Percentiles rank a stretch among this genome's conserved stretches.
Conservation (phyloP, 2,329 filamentous ascomycete species). For the Albifimbria verrucaria region DNA sequence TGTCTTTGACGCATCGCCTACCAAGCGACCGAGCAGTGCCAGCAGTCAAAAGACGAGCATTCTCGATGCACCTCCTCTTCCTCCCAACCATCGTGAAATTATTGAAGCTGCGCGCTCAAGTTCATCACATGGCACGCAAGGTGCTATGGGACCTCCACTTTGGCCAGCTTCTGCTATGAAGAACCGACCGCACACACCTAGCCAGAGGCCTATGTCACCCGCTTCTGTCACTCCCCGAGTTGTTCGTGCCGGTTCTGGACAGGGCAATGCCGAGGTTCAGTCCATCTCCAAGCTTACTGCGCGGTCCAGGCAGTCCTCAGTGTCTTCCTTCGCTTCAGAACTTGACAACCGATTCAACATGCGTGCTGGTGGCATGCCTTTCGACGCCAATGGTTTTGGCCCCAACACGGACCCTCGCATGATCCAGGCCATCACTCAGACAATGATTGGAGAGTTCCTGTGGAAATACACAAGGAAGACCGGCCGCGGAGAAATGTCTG, state of each 20-base stretch:
- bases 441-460: constrained; percentile 98
- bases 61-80: constrained; percentile 65
- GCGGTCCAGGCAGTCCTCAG: constrained; percentile 63
- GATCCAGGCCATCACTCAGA: constrained; percentile 98
- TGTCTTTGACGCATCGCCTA: constrained; percentile 29
- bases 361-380: constrained; percentile 50
- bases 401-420: constrained; percentile 87
- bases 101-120: constrained; percentile 74
- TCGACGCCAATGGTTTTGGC: constrained; percentile 57
- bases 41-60: constrained; percentile 55
- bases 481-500: constrained; percentile 83
- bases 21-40: constrained; percentile 67
- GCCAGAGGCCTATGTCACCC: constrained; percentile 43
- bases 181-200: constrained; percentile 60
- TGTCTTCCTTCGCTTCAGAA: constrained; percentile 94
- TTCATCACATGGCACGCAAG: constrained; percentile 45
- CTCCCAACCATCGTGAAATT: constrained; percentile 75
- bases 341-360: constrained; percentile 89
- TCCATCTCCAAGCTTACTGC: constrained; percentile 40
- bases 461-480: constrained; percentile 99
- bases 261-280: constrained; percentile 44
- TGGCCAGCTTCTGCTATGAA: constrained; percentile 72
- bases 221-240: constrained; percentile 58
- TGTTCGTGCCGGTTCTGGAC: constrained; percentile 42
- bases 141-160: constrained; percentile 77